Evolutionary conservation across 352 stramenopile species (phyloP), one percentile per base, ranked within the genome.

Genomic region (Elongisporangium undulatum): DNA sequence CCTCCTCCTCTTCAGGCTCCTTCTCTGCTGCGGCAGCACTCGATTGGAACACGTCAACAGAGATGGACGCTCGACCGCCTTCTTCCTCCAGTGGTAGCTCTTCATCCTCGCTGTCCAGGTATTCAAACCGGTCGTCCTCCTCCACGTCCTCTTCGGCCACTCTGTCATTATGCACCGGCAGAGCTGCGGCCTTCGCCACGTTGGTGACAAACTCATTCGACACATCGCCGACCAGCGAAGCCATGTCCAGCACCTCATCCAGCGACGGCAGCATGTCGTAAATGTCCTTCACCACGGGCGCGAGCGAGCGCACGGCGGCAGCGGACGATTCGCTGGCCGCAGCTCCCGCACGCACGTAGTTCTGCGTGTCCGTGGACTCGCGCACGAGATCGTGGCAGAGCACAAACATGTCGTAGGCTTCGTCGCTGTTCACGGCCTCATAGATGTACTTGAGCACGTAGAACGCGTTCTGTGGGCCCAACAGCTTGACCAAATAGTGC

Each of bases 401-500:
- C 55, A 90, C 56, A 41, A 92, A 85, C 12, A 71, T 63, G 53
- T 92, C 83, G 58, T 87, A 72, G 6, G 73, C 67, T 67, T 90
- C 83, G 50, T 92, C 83, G 38, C 81, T 91, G 62, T 90, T 89
- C 23, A 90, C 66, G 0, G 74, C 81, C 67, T 92, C 77, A 66
- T 91, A 89, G 34, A 82, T 56, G 55, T 67, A 85, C 60, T 90
- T 87, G 24, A 92, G 64, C 50, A 90, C 19, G 60, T 88, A 86
- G 51, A 89, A 83, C 15, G 81, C 83, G 55, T 90, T 90, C 56
- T 92, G 83, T 17, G 83, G 83, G 0, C 83, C 83, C 15, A 92
- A 53, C 20, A 84, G 24, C 23, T 78, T 74, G 8, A 90, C 68
- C 7, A 92, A 57, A 55, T 85, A 58, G 34, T 75, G 75, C 5